Evolutionary conservation across 1,284 basidiomycete genomes (phyloP).

Genomic region (Pascua guehoae): DNA sequence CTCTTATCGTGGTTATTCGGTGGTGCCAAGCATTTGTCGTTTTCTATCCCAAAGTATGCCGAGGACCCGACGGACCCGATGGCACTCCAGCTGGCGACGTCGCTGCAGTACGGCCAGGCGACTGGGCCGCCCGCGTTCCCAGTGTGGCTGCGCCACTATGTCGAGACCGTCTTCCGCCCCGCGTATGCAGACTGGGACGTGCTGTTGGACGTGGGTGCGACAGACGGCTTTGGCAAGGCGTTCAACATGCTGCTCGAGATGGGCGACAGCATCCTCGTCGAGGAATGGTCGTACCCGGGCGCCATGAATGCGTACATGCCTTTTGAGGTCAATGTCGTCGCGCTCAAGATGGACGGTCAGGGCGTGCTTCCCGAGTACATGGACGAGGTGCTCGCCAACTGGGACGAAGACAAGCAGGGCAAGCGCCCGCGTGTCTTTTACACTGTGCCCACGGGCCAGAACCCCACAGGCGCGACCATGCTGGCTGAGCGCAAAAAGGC

Average conservation of each 20-base stretch:
- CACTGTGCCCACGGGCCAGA: slow-evolving; percentile 57
- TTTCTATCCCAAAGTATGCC: slow-evolving; percentile 61
- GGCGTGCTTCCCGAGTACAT: slow-evolving; percentile 66
- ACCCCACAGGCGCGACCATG: slow-evolving; percentile 71
- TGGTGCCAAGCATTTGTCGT: slow-evolving; percentile 31
- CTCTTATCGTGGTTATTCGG: slow-evolving; percentile 63
- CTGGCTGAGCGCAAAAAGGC: slow-evolving; percentile 64
- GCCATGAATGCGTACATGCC: slow-evolving; percentile 46
- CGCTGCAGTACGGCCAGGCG: slow-evolving; percentile 66
- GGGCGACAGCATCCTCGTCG: slow-evolving; percentile 67
- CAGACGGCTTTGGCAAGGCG: slow-evolving; percentile 60
- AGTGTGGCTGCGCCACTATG: slow-evolving; percentile 56
- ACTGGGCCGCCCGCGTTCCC: slow-evolving; percentile 46
- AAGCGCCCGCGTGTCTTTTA: slow-evolving; percentile 64
- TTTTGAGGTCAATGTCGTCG: slow-evolving; percentile 30
- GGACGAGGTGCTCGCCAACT: slow-evolving; percentile 60
- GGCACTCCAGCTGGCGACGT: slow-evolving; percentile 60
- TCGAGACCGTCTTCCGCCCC: slow-evolving; percentile 62
- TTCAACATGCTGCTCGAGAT: slow-evolving; percentile 63
- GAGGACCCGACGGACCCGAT: slow-evolving; percentile 38
- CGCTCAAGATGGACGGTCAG: slow-evolving; percentile 65
- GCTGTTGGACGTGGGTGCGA: slow-evolving; percentile 67
- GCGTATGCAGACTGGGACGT: slow-evolving; percentile 65
- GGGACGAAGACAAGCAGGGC: slow-evolving; percentile 59
- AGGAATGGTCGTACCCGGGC: slow-evolving; percentile 54